A percentile compares a stretch with the other conserved stretches of the same genome.
These are phyloP conservation scores for Exserohilum turcica DNA, from an alignment of 2,329 filamentous ascomycete genomes.

Conservation along the genomic window DNA sequence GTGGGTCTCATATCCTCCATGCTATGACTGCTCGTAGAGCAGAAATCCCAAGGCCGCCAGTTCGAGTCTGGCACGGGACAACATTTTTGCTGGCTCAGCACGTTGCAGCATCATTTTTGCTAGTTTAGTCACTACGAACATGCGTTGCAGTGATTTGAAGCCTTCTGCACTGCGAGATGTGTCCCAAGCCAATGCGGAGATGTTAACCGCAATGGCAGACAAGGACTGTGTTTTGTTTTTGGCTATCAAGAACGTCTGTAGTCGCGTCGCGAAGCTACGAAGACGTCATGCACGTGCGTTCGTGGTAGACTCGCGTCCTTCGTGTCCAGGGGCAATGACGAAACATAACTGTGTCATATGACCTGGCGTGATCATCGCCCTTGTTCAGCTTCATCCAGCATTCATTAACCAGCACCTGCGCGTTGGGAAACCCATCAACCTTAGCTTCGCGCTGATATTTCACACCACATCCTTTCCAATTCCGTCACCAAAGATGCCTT, in stretches of 20 bases:
- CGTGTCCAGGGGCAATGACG: slow-evolving; percentile 13
- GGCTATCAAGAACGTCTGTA: slow-evolving; percentile 4
- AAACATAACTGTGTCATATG: slow-evolving; percentile 16
- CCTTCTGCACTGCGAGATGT: no score
- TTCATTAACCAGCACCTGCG: not conserved
- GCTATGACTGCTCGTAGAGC: slow-evolving; percentile 29
- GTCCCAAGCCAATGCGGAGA: no score
- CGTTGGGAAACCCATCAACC: not conserved
- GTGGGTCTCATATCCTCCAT: slow-evolving; percentile 36
- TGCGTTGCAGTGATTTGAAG: no score
- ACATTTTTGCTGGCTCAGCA: not conserved
- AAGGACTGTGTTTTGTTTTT: not conserved
- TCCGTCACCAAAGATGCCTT: slow-evolving; percentile 11
- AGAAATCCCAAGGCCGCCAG: slow-evolving; percentile 38
- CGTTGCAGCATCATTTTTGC: not conserved
- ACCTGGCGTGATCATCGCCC: not conserved
- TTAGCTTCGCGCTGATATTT: not conserved
- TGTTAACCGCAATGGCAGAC: no score
- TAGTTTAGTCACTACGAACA: not conserved
- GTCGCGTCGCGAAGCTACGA: slow-evolving; percentile 2
- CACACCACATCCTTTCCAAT: not conserved
- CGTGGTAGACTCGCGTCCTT: slow-evolving; percentile 15
- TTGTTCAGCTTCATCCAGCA: not conserved
- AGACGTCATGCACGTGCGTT: slow-evolving; percentile 2
- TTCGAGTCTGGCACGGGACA: slow-evolving; percentile 37